Percentiles rank a stretch among this genome's conserved stretches.
Evolutionary conservation across 768 basidiomycete genomes (phyloP).

Genomic region (Calocera viscosa): DNA sequence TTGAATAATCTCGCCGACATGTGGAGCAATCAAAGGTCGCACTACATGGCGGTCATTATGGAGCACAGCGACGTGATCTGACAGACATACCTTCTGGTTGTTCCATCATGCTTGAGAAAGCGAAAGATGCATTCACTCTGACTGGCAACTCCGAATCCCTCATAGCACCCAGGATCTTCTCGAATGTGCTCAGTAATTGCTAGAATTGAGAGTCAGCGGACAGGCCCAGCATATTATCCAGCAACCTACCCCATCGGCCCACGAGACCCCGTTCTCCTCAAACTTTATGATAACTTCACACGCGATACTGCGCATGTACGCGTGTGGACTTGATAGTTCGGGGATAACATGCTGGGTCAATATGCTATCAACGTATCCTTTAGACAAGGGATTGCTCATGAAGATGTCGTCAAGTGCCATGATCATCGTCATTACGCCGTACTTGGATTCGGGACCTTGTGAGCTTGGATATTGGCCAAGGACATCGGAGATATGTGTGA

Average conservation of each 20-base stretch:
- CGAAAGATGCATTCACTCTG: slow-evolving; percentile 68
- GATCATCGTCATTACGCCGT: slow-evolving; percentile 76
- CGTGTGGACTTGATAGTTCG: slow-evolving; percentile 51
- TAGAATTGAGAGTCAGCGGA: slow-evolving; percentile 20
- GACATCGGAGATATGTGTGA: slow-evolving; percentile 64
- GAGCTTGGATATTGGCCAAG: slow-evolving; percentile 36
- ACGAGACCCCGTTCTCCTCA: slow-evolving; percentile 54
- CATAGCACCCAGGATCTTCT: slow-evolving; percentile 50
- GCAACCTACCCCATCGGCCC: slow-evolving; percentile 24
- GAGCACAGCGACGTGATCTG: slow-evolving; percentile 40
- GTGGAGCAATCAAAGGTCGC: slow-evolving; percentile 52
- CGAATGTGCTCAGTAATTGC: slow-evolving; percentile 53
- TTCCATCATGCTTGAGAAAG: slow-evolving; percentile 63
- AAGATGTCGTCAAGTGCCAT: slow-evolving; percentile 64
- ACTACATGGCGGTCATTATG: slow-evolving; percentile 32
- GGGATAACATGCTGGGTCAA: slow-evolving; percentile 60
- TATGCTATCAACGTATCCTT: slow-evolving; percentile 64
- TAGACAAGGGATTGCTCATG: slow-evolving; percentile 73
- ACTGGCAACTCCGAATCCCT: slow-evolving; percentile 75
- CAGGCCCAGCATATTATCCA: background rate
- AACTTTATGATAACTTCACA: slow-evolving; percentile 69
- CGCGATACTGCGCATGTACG: slow-evolving; percentile 68
- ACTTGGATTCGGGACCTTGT: slow-evolving; percentile 45
- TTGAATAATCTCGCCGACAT: slow-evolving; percentile 79
- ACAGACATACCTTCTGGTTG: slow-evolving; percentile 20